phyloP scores from a whole-genome alignment of 2,329 filamentous ascomycete species.

The Penicillium sp. region DNA sequence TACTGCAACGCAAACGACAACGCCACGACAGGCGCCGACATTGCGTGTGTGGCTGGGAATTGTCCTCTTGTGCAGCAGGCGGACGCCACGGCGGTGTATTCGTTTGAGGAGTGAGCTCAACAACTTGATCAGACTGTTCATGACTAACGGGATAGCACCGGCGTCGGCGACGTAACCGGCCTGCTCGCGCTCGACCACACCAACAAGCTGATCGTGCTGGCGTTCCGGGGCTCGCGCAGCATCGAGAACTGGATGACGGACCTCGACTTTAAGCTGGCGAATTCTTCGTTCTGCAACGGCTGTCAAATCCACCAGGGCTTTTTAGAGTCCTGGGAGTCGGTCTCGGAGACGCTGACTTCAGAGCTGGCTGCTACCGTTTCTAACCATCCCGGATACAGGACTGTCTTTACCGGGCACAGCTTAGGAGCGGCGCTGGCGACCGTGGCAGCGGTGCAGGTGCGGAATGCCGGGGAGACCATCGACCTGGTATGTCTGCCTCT shows the following conservation, averaged over 20 bases:
- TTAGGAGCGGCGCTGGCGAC: constrained; percentile 47
- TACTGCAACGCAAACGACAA: constrained; percentile 51
- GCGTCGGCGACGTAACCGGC: constrained; percentile 40
- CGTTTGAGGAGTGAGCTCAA: constrained; percentile 47
- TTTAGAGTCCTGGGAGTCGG: constrained; percentile 39
- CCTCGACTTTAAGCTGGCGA: constrained; percentile 22
- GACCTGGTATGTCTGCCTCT: constrained; percentile 33
- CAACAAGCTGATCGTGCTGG: constrained; percentile 33
- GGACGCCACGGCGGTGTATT: constrained; percentile 42
- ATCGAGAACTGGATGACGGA: constrained; percentile 27
- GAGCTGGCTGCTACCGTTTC: constrained; percentile 35
- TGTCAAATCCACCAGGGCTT: constrained; percentile 45
- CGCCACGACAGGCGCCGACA: constrained; percentile 33
- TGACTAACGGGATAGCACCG: background rate
- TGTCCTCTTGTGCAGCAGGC: constrained; percentile 48
- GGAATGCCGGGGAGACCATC: constrained; percentile 33
- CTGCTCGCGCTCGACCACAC: constrained; percentile 46
- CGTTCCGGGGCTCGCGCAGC: constrained; percentile 32
- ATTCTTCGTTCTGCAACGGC: constrained; percentile 35
- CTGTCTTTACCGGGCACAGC: constrained; percentile 47
- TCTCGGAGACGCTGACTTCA: constrained; percentile 28
- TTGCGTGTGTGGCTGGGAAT: constrained; percentile 44
- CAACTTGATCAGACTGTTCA: too few relatives aligned
- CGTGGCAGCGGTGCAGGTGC: constrained; percentile 41
- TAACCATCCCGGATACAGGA: constrained; percentile 33